These are phyloP conservation scores for Hypoxylon trugodes DNA, from an alignment of 495 filamentous ascomycete species.

Conservation along the genomic window DNA sequence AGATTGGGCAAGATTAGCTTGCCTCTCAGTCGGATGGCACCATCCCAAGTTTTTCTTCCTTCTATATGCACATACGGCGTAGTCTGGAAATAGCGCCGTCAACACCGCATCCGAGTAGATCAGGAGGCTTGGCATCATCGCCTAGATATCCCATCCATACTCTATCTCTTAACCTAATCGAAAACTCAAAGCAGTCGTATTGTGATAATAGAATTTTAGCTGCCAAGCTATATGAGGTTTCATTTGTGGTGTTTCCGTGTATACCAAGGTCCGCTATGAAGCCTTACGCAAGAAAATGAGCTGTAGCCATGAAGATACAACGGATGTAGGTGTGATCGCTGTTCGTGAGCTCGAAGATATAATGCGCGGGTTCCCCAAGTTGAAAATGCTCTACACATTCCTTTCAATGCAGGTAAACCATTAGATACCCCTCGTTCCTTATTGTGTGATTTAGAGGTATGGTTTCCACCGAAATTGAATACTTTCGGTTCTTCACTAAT, in stretches of 20 bases:
- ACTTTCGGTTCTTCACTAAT: slow-evolving; percentile 10
- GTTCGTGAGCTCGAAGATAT: slow-evolving; percentile 16
- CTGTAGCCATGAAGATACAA: neutral
- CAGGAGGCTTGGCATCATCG: slow-evolving; percentile 39
- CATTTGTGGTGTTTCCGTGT: slow-evolving; percentile 9
- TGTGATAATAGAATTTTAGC: neutral
- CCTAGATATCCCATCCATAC: slow-evolving; percentile 7
- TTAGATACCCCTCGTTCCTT: neutral
- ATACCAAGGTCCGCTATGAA: slow-evolving; percentile 8
- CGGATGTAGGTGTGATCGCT: slow-evolving; percentile 13
- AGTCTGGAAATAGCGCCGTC: slow-evolving; percentile 1
- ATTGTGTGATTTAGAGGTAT: slow-evolving; percentile 26
- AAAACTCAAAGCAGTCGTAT: slow-evolving; percentile 1
- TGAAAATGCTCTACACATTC: neutral
- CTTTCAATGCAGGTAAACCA: neutral
- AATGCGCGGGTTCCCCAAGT: slow-evolving; percentile 5
- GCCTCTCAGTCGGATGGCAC: slow-evolving; percentile 11
- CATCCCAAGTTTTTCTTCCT: slow-evolving; percentile 19
- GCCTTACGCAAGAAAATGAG: neutral
- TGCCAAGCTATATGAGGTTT: slow-evolving; percentile 27
- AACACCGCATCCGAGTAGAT: slow-evolving; percentile 37
- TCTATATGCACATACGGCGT: neutral
- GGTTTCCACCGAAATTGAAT: neutral
- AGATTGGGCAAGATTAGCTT: slow-evolving; percentile 27
- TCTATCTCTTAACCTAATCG: neutral